Base-by-base conservation (phyloP, 495 filamentous ascomycete species). In the Talaromyces liani region DNA sequence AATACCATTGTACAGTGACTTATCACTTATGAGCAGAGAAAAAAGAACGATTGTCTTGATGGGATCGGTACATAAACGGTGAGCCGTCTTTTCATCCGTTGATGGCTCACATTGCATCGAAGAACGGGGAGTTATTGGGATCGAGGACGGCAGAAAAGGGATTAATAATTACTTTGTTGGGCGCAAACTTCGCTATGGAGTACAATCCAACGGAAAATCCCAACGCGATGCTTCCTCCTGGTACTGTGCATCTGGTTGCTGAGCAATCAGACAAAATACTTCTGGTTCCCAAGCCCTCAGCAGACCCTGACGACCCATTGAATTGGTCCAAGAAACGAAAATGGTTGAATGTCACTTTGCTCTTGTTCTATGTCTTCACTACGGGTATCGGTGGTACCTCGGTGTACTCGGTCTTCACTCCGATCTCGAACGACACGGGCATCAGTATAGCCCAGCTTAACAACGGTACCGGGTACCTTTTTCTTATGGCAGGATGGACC, bases 291-390 rank as follows among this genome's bases (percentile, higher is more conserved):
- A 69, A 75, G 5, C 79, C 79, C 6, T 77, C 77, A 0, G 60
- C 65, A n/a, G 74, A 80, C 63, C 78, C 79, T 16, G 72, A 81
- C 34, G 80, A 83, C 55, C 79, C 79, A n/a, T 67, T 83, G 66
- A 81, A 81, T 61, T 82, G 79, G 79, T 73, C 76, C 47, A 71
- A 68, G 8, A 68, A 69, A 53, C 72, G 78, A 39, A 82, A 80
- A 68, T 64, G 65, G 36, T 64, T 77, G 33, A 58, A 64, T 12
- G 29, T 58, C 36, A 18, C 14, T 16, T 51, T 62, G 47, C 34
- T 62, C 39, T 36, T 62, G 25, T 53, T 62, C 60, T 62, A 62
- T 36, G 60, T 62, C 2, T 62, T 62, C 45, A 62, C 25, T 24
- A 62, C 60, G 18, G 60, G 60, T 24, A 54, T 62, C 41, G 60